A percentile compares a stretch with the other conserved stretches of the same genome.
These are phyloP conservation scores for Monosporozyma siamensis DNA, from an alignment of 805 yeast species.

Conservation along the genomic window DNA sequence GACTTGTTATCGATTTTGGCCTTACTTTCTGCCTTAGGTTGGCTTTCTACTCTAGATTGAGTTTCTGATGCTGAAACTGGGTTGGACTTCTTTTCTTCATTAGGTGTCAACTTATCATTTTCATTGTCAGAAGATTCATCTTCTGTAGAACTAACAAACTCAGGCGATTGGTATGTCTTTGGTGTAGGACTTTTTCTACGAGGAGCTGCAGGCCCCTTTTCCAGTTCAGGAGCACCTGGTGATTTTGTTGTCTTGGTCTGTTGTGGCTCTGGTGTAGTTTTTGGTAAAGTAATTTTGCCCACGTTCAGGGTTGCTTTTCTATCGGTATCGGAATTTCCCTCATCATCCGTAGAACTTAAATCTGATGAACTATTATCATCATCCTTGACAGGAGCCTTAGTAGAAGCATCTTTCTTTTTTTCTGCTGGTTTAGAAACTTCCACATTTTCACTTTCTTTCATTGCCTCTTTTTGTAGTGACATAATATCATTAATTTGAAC, in stretches of 20 bases:
- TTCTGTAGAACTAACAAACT: conserved; percentile 2
- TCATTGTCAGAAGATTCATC: no score
- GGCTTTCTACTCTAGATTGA: no score
- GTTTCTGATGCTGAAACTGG: no score
- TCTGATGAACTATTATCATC: not conserved
- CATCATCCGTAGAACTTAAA: not conserved
- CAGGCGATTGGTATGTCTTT: conserved; percentile 4
- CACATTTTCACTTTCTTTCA: not conserved
- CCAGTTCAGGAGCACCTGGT: no score
- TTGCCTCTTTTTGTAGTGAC: not conserved
- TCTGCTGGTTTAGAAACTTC: not conserved
- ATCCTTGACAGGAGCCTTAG: not conserved
- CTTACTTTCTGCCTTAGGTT: no score
- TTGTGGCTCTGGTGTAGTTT: not conserved
- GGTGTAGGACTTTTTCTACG: not conserved
- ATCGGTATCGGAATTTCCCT: conserved; percentile 1
- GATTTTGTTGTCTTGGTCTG: not conserved
- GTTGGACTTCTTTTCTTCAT: not conserved
- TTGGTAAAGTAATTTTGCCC: no score
- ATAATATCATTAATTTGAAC: not conserved
- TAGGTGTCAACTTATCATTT: conserved; percentile 4
- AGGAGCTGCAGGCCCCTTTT: not conserved
- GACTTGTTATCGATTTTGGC: no score
- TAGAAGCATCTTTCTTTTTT: not conserved
- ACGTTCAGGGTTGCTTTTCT: not conserved